Percentiles rank a stretch among this genome's conserved stretches.
phyloP scores from a whole-genome alignment of 192 early-diverging fungal species.

The Entrophospora sp. region DNA sequence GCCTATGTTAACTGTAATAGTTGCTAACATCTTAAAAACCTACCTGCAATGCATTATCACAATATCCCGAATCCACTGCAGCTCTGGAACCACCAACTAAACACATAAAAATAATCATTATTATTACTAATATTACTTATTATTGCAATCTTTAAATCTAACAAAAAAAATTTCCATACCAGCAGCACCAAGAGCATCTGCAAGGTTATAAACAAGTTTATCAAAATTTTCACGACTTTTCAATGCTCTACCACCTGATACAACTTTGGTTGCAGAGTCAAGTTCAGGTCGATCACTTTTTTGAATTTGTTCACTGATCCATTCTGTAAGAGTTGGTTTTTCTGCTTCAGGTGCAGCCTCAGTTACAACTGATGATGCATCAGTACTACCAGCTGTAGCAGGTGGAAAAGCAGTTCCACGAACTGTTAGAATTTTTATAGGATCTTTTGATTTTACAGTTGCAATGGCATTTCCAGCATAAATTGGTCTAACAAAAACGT shows the following conservation, averaged over 20 bases:
- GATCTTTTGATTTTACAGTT: conserved; percentile 84
- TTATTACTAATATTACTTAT: no score
- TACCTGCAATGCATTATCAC: conserved; percentile 85
- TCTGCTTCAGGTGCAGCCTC: conserved; percentile 65
- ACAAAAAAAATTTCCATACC: no score
- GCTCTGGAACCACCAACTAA: conserved; percentile 94
- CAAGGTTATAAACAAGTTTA: conserved; percentile 78
- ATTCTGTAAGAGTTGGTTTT: conserved; percentile 54
- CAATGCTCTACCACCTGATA: conserved; percentile 91
- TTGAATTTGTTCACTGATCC: conserved; percentile 80
- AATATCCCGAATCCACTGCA: conserved; percentile 95
- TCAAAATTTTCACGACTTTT: conserved; percentile 94
- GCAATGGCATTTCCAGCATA: conserved; percentile 98
- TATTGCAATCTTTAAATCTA: no score
- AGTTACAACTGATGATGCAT: conserved; percentile 44
- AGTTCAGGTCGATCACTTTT: conserved; percentile 96
- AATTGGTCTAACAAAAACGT: conserved; percentile 93
- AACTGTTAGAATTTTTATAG: conserved; percentile 82
- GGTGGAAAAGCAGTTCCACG: conserved; percentile 86
- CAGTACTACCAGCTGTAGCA: conserved; percentile 36
- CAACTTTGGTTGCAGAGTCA: conserved; percentile 75
- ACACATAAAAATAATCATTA: neutral
- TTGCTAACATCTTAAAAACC: neutral
- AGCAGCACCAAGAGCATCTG: conserved; percentile 88
- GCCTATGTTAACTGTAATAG: neutral